These are phyloP conservation scores for Zalerion maritima DNA, from an alignment of 495 filamentous ascomycete genomes.

Conservation along the genomic window DNA sequence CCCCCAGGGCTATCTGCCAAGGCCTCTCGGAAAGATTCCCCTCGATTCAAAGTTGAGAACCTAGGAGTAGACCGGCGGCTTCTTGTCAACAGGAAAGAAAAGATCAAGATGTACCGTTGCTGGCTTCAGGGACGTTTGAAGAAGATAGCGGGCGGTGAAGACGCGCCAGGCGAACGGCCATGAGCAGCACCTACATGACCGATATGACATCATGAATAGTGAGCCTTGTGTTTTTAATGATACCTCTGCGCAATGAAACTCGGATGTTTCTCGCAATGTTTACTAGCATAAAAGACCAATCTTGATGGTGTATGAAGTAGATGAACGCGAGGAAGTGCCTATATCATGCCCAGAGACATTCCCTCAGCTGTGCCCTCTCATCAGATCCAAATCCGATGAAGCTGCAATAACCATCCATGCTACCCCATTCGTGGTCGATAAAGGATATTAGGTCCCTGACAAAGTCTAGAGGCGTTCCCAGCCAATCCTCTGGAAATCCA, in stretches of 20 bases:
- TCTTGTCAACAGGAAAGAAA: conserved; percentile 77
- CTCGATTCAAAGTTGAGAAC: conserved; percentile 52
- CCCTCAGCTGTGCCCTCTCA: conserved; percentile 14
- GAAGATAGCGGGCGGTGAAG: too few species aligned
- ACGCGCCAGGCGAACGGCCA: too few species aligned
- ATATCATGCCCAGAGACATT: conserved; percentile 9
- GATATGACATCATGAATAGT: too few species aligned
- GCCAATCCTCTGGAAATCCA: conserved; percentile 56
- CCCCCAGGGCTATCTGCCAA: not conserved
- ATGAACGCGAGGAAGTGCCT: too few species aligned
- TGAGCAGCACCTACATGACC: too few species aligned
- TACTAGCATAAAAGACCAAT: too few species aligned
- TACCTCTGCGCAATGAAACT: too few species aligned
- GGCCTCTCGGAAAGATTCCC: conserved; percentile 3
- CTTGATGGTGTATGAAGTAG: too few species aligned
- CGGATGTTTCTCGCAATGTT: too few species aligned
- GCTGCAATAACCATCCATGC: conserved; percentile 45
- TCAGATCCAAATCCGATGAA: conserved; percentile 37
- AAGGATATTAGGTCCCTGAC: conserved; percentile 32
- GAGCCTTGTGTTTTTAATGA: too few species aligned
- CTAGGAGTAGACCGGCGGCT: conserved; percentile 73
- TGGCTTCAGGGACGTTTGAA: conserved; percentile 87
- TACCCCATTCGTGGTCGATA: conserved; percentile 42
- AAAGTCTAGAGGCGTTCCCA: conserved; percentile 42
- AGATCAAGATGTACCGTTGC: conserved; percentile 96